A percentile compares a stretch with the other conserved stretches of the same genome.
These are phyloP conservation scores for Boeremia lycopersici DNA, from an alignment of 2,329 filamentous ascomycete genomes.

Conservation along the genomic window DNA sequence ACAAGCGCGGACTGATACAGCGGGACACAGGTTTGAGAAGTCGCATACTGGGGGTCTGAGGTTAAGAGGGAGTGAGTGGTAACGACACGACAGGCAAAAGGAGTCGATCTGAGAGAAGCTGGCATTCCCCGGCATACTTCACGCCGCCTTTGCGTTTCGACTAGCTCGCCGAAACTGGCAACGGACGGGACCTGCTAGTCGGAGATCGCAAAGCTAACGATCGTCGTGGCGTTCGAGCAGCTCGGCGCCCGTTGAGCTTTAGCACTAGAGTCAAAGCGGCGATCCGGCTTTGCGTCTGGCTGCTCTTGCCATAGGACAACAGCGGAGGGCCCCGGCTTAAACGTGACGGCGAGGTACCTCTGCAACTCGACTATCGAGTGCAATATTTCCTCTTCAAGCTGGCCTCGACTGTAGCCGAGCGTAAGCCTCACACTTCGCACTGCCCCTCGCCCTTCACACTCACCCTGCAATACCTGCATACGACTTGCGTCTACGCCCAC, in stretches of 20 bases:
- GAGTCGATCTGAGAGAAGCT: conserved; percentile 1
- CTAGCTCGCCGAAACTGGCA: conserved; percentile 35
- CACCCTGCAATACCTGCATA: conserved; percentile 16
- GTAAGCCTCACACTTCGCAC: conserved; percentile 14
- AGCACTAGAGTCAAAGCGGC: conserved; percentile 31
- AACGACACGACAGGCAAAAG: background rate
- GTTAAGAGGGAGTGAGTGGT: background rate
- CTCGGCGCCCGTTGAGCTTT: conserved; percentile 38
- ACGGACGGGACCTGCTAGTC: conserved; percentile 30
- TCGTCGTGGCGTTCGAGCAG: conserved; percentile 33
- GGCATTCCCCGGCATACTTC: conserved; percentile 17
- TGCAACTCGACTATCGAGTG: conserved; percentile 23
- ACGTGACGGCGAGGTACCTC: conserved; percentile 21
- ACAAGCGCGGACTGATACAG: background rate
- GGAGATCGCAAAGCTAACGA: conserved; percentile 32
- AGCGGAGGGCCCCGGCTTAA: conserved; percentile 35
- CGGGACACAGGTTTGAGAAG: background rate
- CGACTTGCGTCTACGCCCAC: conserved; percentile 9
- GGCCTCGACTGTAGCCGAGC: conserved; percentile 19
- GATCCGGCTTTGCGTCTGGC: conserved; percentile 23
- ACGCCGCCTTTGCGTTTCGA: conserved; percentile 32
- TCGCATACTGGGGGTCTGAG: background rate
- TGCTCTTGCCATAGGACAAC: conserved; percentile 32
- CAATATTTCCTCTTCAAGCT: conserved; percentile 22
- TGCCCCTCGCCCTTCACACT: conserved; percentile 19